These are phyloP conservation scores for Geotrichum ghanense DNA, from an alignment of 805 yeast genomes.

Conservation along the genomic window DNA sequence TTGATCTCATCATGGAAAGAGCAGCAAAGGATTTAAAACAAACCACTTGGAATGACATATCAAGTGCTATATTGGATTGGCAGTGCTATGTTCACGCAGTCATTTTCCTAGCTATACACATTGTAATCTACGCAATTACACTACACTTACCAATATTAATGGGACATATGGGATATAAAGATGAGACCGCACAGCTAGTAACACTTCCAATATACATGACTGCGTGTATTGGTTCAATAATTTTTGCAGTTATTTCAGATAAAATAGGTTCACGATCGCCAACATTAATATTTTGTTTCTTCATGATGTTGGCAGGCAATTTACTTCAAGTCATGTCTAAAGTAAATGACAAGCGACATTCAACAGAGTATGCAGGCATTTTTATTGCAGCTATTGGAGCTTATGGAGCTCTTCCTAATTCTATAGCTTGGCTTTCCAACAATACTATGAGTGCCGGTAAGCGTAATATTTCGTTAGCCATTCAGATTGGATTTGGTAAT, in stretches of 20 bases:
- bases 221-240: slow-evolving; percentile 28
- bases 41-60: neutral
- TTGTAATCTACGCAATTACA: slow-evolving; percentile 18
- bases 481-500: slow-evolving; percentile 34
- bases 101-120: neutral
- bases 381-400: slow-evolving; percentile 3
- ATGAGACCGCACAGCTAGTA: slow-evolving; percentile 31
- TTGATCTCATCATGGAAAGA: neutral
- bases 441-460: neutral
- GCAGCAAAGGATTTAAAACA: neutral
- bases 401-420: slow-evolving; percentile 4
- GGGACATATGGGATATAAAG: slow-evolving; percentile 32
- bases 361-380: slow-evolving; percentile 2
- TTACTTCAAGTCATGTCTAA: neutral
- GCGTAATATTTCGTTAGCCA: slow-evolving; percentile 26
- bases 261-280: neutral
- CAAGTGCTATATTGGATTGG: slow-evolving; percentile 1
- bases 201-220: slow-evolving; percentile 36
- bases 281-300: neutral
- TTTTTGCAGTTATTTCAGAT: slow-evolving; percentile 1
- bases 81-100: neutral
- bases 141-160: slow-evolving; percentile 36
- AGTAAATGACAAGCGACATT: neutral
- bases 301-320: neutral
- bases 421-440: slow-evolving; percentile 1